phyloP scores from a whole-genome alignment of 2,329 filamentous ascomycete genomes.

The Clarireedia paspali region DNA sequence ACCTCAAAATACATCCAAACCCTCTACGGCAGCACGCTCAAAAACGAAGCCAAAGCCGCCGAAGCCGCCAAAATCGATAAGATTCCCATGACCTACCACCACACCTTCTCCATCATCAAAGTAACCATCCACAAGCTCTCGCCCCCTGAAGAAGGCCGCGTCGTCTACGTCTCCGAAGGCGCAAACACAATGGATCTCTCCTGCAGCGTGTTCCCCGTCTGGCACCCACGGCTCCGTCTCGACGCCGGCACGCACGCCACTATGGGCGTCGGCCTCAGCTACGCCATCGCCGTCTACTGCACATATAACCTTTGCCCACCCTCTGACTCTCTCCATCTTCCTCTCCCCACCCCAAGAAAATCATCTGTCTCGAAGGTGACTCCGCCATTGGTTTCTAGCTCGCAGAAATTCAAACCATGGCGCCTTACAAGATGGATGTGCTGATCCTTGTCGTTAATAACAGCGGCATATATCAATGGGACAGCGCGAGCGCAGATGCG shows the following conservation, averaged over 20 bases:
- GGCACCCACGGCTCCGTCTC: slow-evolving; percentile 45
- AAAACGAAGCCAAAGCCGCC: slow-evolving; percentile 35
- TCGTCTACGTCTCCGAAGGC: slow-evolving; percentile 50
- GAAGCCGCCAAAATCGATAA: slow-evolving; percentile 33
- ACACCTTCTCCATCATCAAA: slow-evolving; percentile 45
- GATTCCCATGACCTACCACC: slow-evolving; percentile 41
- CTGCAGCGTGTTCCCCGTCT: slow-evolving; percentile 44
- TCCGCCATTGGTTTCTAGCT: slow-evolving; percentile 48
- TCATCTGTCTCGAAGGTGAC: slow-evolving; percentile 49
- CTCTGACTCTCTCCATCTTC: slow-evolving; percentile 28
- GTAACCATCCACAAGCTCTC: slow-evolving; percentile 38
- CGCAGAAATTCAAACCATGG: slow-evolving; percentile 50
- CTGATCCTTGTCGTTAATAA: slow-evolving; percentile 51
- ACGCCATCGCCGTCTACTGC: slow-evolving; percentile 47
- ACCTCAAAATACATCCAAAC: slow-evolving; percentile 29
- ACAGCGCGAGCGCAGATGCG: slow-evolving; percentile 31
- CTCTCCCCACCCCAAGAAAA: slow-evolving; percentile 35
- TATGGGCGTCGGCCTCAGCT: slow-evolving; percentile 51
- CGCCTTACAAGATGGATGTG: slow-evolving; percentile 44
- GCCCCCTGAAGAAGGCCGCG: slow-evolving; percentile 36
- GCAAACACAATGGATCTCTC: slow-evolving; percentile 56
- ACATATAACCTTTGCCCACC: slow-evolving; percentile 41
- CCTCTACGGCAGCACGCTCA: slow-evolving; percentile 32
- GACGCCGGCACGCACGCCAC: slow-evolving; percentile 52
- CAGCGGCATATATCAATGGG: slow-evolving; percentile 37